Percentiles rank a stretch among this genome's conserved stretches.
These are phyloP conservation scores for Porodaedalea pini DNA, from an alignment of 1,284 basidiomycete species.

Conservation along the genomic window DNA sequence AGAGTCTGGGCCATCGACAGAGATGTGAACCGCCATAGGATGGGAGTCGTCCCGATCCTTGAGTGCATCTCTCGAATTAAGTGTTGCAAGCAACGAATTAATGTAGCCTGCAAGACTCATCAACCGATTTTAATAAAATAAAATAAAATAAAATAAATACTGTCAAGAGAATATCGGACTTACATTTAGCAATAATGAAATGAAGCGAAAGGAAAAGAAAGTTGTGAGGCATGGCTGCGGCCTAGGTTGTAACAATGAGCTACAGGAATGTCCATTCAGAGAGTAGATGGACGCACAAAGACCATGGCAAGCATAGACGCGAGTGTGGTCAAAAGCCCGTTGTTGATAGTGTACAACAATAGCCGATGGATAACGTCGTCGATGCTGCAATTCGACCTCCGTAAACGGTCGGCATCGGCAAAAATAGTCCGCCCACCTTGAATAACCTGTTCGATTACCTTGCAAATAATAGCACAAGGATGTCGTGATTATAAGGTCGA, in stretches of 20 bases:
- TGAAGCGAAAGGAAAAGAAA: constrained; percentile 20
- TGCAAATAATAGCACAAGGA: constrained; percentile 20
- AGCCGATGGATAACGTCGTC: constrained; percentile 19
- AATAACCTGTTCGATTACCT: constrained; percentile 18
- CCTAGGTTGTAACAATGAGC: constrained; percentile 3
- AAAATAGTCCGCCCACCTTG: constrained; percentile 9
- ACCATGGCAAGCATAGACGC: constrained; percentile 19
- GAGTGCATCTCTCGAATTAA: constrained; percentile 18
- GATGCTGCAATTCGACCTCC: constrained; percentile 2
- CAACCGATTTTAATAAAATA: too few relatives aligned
- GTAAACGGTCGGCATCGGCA: background rate
- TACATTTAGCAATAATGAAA: constrained; percentile 20
- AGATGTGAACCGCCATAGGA: constrained; percentile 21
- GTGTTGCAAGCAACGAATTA: constrained; percentile 20
- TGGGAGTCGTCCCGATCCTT: constrained; percentile 15
- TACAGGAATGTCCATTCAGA: background rate
- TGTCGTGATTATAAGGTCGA: constrained; percentile 19
- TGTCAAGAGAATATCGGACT: background rate
- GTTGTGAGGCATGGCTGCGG: constrained; percentile 20
- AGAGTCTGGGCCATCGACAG: constrained; percentile 11
- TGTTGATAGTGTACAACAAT: constrained; percentile 21
- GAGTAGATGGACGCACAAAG: constrained; percentile 3
- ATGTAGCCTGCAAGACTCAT: constrained; percentile 15
- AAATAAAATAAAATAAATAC: too few relatives aligned
- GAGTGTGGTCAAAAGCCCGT: constrained; percentile 18